A percentile compares a stretch with the other conserved stretches of the same genome.
Evolutionary conservation across 2,329 filamentous ascomycete species (phyloP).

Genomic region (Incumbomyces delicatus): DNA sequence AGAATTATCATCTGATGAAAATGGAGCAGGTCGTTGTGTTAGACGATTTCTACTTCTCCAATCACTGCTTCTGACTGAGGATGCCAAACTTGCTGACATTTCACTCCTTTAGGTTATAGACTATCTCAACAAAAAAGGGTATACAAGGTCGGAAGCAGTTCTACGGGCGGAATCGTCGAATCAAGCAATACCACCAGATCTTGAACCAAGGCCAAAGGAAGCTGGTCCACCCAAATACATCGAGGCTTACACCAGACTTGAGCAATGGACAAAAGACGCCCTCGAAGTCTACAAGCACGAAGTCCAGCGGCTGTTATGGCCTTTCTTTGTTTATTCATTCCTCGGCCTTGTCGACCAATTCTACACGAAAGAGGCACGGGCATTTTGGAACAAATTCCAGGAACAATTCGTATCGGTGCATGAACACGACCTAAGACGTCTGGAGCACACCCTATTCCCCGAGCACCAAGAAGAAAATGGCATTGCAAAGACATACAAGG

Average conservation of each 20-base stretch:
- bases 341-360: conserved; percentile 66
- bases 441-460: conserved; percentile 65
- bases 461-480: conserved; percentile 69
- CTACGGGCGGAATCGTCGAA: conserved; percentile 83
- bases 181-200: conserved; percentile 58
- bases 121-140: conserved; percentile 91
- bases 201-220: conserved; percentile 11
- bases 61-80: neutral
- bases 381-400: conserved; percentile 53
- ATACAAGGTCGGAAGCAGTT: conserved; percentile 82
- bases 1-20: no score
- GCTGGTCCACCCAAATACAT: conserved; percentile 62
- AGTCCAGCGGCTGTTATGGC: conserved; percentile 79
- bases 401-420: conserved; percentile 68
- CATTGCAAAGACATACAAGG: conserved; percentile 69
- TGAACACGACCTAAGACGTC: conserved; percentile 64
- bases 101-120: conserved; percentile 62
- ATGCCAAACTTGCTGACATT: neutral
- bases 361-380: conserved; percentile 43
- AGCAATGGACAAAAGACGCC: conserved; percentile 80
- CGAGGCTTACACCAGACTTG: conserved; percentile 62
- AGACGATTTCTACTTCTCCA: no score
- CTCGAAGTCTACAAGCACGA: conserved; percentile 96
- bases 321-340: conserved; percentile 87
- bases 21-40: no score